Percentiles rank a stretch among this genome's conserved stretches.
Evolutionary conservation across 495 filamentous ascomycete species (phyloP).

Genomic region (Penicillium bialowiezense): DNA sequence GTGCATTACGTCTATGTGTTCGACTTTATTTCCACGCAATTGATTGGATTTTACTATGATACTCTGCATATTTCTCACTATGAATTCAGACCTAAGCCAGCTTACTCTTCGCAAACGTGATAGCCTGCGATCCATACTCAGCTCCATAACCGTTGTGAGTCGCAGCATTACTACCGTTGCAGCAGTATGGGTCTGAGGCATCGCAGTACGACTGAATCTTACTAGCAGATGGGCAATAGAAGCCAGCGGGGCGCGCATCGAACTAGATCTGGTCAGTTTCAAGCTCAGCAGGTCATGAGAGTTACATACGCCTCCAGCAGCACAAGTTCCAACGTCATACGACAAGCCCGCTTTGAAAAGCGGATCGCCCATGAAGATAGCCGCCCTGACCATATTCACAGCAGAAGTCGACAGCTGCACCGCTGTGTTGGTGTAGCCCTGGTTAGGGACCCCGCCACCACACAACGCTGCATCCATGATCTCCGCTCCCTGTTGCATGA

Average conservation of each 20-base stretch:
- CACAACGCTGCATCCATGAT: slow-evolving; percentile 64
- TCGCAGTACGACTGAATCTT: slow-evolving; percentile 64
- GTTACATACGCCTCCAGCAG: slow-evolving; percentile 51
- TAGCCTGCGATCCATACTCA: slow-evolving; percentile 56
- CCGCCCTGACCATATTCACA: slow-evolving; percentile 53
- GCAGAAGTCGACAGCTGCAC: slow-evolving; percentile 44
- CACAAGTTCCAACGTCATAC: slow-evolving; percentile 61
- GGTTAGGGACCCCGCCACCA: slow-evolving; percentile 54
- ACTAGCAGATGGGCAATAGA: slow-evolving; percentile 47
- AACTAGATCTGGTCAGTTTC: slow-evolving; percentile 37
- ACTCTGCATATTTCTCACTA: too few relatives aligned
- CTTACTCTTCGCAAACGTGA: slow-evolving; percentile 53
- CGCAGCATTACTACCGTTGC: slow-evolving; percentile 55
- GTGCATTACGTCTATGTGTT: too few relatives aligned
- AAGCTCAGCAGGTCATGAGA: background rate
- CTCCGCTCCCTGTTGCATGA: slow-evolving; percentile 50
- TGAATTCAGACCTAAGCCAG: too few relatives aligned
- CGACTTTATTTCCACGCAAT: too few relatives aligned
- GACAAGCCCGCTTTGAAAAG: slow-evolving; percentile 49
- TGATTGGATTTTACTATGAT: too few relatives aligned
- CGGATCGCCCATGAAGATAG: slow-evolving; percentile 63
- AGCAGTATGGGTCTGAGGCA: slow-evolving; percentile 61
- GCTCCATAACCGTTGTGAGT: slow-evolving; percentile 57
- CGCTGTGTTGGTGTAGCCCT: slow-evolving; percentile 46
- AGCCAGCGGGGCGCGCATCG: slow-evolving; percentile 53